phyloP scores from a whole-genome alignment of 2,329 filamentous ascomycete genomes.

The Neocucurbitaria cava region DNA sequence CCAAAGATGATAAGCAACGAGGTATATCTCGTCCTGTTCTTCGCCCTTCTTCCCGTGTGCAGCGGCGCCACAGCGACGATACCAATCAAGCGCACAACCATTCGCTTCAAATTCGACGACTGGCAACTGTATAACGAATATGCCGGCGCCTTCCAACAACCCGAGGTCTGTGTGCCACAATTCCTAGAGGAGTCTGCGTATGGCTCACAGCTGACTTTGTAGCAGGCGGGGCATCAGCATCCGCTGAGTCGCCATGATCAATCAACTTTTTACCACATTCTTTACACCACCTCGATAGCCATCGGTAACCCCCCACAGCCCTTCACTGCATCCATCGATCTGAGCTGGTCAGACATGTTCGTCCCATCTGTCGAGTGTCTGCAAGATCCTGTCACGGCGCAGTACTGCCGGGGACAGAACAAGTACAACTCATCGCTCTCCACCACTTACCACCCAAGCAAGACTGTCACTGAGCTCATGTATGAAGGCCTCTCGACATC shows the following conservation, averaged over 20 bases:
- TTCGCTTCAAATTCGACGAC: conserved; percentile 10
- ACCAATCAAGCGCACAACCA: conserved; percentile 7
- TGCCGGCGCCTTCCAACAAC: conserved; percentile 1
- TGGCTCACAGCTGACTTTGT: background rate
- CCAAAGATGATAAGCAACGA: conserved; percentile 1
- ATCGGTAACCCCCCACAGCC: conserved; percentile 6
- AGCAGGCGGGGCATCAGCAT: conserved; percentile 5
- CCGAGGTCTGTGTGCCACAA: conserved; percentile 1
- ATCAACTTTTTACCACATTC: conserved; percentile 7
- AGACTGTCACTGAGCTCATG: conserved; percentile 1
- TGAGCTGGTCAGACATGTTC: conserved; percentile 8
- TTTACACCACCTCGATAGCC: conserved; percentile 6
- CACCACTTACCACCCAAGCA: conserved; percentile 5
- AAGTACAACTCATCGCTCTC: conserved; percentile 8
- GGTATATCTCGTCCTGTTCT: conserved; percentile 1
- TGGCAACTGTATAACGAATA: conserved; percentile 6
- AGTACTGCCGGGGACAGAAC: conserved; percentile 6
- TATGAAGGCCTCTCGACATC: conserved; percentile 7
- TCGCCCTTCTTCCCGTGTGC: conserved; percentile 6
- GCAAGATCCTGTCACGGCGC: conserved; percentile 6
- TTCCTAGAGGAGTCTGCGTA: conserved; percentile 1
- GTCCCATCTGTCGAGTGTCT: conserved; percentile 5
- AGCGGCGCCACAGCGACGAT: conserved; percentile 3
- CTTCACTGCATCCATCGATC: conserved; percentile 5
- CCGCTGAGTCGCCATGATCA: conserved; percentile 6